Conservation (phyloP, 2,329 filamentous ascomycete species). For the Cylindrodendrum hubeiense region DNA sequence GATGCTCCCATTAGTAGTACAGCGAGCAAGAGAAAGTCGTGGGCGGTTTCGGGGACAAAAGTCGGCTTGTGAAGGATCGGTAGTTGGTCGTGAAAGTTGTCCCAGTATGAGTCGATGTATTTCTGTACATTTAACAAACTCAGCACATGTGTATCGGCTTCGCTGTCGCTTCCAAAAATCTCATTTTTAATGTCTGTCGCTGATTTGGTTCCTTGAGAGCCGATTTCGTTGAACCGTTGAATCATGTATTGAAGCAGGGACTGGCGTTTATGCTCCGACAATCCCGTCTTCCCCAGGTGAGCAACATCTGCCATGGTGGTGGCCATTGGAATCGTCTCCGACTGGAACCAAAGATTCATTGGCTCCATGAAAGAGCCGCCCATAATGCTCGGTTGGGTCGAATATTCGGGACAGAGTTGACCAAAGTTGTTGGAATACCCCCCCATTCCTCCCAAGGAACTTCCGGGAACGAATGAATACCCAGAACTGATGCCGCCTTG, state of each 20-base stretch:
- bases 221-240: slow-evolving; percentile 45
- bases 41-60: slow-evolving; percentile 43
- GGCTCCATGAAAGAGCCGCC: slow-evolving; percentile 42
- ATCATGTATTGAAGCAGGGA: slow-evolving; percentile 45
- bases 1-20: slow-evolving; percentile 46
- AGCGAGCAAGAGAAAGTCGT: slow-evolving; percentile 43
- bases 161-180: slow-evolving; percentile 44
- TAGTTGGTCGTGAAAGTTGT: slow-evolving; percentile 44
- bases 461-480: slow-evolving; percentile 40
- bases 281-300: slow-evolving; percentile 39
- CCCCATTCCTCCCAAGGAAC: slow-evolving; percentile 34
- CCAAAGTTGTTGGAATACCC: slow-evolving; percentile 46
- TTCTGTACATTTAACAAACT: slow-evolving; percentile 42
- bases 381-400: slow-evolving; percentile 40
- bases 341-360: slow-evolving; percentile 46
- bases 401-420: slow-evolving; percentile 43
- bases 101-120: slow-evolving; percentile 45
- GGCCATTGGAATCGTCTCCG: slow-evolving; percentile 39
- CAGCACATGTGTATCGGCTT: slow-evolving; percentile 42
- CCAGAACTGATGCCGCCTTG: slow-evolving; percentile 37
- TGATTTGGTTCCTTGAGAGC: slow-evolving; percentile 42
- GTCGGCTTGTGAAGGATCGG: slow-evolving; percentile 44
- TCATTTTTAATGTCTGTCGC: slow-evolving; percentile 46
- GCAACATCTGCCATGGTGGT: slow-evolving; percentile 40
- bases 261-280: slow-evolving; percentile 45